phyloP scores from a whole-genome alignment of 1,284 basidiomycete genomes.

The Moesziomyces globuligerus region DNA sequence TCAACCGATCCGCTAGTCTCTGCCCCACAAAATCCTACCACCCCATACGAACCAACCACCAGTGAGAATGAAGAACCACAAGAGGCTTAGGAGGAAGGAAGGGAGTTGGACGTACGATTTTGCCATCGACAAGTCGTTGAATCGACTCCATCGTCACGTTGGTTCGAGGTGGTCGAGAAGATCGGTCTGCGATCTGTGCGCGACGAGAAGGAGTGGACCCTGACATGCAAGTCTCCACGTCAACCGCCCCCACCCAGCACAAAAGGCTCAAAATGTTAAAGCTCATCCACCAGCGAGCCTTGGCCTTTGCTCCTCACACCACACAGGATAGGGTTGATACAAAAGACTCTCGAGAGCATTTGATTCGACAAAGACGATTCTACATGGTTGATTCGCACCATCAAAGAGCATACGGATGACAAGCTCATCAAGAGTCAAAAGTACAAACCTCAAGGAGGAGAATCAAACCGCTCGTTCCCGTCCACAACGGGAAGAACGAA shows the following conservation, averaged over 20 bases:
- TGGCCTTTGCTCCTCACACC: too few relatives aligned
- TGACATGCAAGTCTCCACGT: conserved; percentile 14
- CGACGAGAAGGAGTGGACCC: conserved; percentile 2
- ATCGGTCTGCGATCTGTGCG: neutral
- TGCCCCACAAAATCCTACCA: conserved; percentile 44
- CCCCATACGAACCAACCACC: neutral
- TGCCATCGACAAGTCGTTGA: conserved; percentile 34
- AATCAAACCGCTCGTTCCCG: neutral
- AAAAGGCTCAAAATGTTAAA: too few relatives aligned
- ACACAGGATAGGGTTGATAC: too few relatives aligned
- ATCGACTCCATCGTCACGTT: conserved; percentile 43
- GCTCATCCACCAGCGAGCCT: neutral
- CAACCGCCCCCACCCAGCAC: too few relatives aligned
- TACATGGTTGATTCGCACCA: too few relatives aligned
- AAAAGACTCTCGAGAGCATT: too few relatives aligned
- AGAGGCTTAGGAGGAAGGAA: neutral
- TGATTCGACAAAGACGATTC: too few relatives aligned
- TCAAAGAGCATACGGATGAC: too few relatives aligned
- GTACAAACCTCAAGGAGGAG: too few relatives aligned
- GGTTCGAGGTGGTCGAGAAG: neutral
- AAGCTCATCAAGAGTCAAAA: too few relatives aligned
- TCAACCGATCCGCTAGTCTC: conserved; percentile 32
- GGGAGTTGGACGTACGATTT: conserved; percentile 24
- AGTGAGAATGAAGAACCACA: neutral
- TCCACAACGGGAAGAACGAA: neutral